phyloP scores from a whole-genome alignment of 306 rosid species.

The Purshia tridentata region DNA sequence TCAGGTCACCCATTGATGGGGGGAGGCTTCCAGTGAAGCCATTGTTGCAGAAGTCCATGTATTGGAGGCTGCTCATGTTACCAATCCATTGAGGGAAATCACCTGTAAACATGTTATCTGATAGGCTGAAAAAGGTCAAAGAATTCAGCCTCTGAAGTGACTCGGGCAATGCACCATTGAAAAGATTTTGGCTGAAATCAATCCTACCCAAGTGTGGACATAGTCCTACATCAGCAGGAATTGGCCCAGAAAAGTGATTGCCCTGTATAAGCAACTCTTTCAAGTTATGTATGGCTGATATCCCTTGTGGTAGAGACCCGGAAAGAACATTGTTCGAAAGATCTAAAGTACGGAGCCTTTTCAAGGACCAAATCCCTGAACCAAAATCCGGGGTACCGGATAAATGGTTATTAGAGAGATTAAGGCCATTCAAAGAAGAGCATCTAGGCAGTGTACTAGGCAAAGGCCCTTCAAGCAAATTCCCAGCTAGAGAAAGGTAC shows the following conservation, averaged over 20 bases:
- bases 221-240: slow-evolving; percentile 70
- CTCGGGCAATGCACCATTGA: slow-evolving; percentile 53
- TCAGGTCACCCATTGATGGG: slow-evolving; percentile 47
- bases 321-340: slow-evolving; percentile 70
- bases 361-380: slow-evolving; percentile 55
- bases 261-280: slow-evolving; percentile 51
- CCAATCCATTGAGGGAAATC: slow-evolving; percentile 75
- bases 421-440: slow-evolving; percentile 50
- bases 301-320: slow-evolving; percentile 55
- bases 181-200: slow-evolving; percentile 58
- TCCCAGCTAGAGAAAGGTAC: slow-evolving; percentile 55
- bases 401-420: slow-evolving; percentile 62
- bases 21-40: slow-evolving; percentile 59
- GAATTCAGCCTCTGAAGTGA: slow-evolving; percentile 48
- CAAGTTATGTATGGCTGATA: slow-evolving; percentile 66
- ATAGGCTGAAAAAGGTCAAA: slow-evolving; percentile 39
- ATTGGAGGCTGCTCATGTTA: slow-evolving; percentile 50
- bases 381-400: slow-evolving; percentile 51
- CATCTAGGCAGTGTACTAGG: slow-evolving; percentile 61
- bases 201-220: slow-evolving; percentile 59
- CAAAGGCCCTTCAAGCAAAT: slow-evolving; percentile 59
- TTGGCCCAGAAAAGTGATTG: slow-evolving; percentile 67
- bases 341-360: slow-evolving; percentile 66
- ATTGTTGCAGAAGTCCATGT: slow-evolving; percentile 65
- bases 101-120: slow-evolving; percentile 48